Base-by-base conservation (phyloP, 352 stramenopile genomes). In the Nothophytophthora sp. region DNA sequence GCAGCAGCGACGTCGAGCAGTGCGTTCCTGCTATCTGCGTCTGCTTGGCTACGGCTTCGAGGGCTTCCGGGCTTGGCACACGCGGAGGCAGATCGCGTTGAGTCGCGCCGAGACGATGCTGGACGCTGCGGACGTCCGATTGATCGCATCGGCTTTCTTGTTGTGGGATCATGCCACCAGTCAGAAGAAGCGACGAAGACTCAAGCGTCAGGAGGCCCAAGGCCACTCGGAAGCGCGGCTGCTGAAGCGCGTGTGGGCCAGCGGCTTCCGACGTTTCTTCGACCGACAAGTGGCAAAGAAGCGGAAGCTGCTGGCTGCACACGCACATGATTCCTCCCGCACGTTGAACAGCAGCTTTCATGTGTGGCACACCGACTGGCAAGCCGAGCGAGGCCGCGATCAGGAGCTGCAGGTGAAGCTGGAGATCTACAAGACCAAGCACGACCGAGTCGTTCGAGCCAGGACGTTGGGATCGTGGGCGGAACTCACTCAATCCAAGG, bases 11-110 rank as follows among this genome's bases (percentile, higher is more conserved):
- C 57, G 66, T 16, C 50, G 49, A 9, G 62, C 66, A 30, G 62
- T 67, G 24, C 66, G 62, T 27, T 43, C 52, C 15, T 33, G 50
- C n/a, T 76, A 76, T 47, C 42, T 67, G 19, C 38, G 28, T 5
- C 27, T 63, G 28, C 36, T 76, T 24, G 35, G 35, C 3, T 58
- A 56, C 13, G 60, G 61, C 0, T 59, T 63, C 4, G 15, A 18
- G 20, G 55, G 44, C 7, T 59, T 70, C 55, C 55, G 25, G 40
- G 13, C 39, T 23, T 55, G 56, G 37, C 25, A 23, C 18, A 22
- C 15, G 0, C 55, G 66, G 12, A 27, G 32, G 20, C 45, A 49
- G 24, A 11, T 51, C 36, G 24, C 35, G 20, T 39, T 65, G 19
- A 23, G 43, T 33, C 33, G 49, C 15, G 37, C 68, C 20, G 38